Conservation (phyloP, 306 rosid species). For the Rosa rugosa region DNA sequence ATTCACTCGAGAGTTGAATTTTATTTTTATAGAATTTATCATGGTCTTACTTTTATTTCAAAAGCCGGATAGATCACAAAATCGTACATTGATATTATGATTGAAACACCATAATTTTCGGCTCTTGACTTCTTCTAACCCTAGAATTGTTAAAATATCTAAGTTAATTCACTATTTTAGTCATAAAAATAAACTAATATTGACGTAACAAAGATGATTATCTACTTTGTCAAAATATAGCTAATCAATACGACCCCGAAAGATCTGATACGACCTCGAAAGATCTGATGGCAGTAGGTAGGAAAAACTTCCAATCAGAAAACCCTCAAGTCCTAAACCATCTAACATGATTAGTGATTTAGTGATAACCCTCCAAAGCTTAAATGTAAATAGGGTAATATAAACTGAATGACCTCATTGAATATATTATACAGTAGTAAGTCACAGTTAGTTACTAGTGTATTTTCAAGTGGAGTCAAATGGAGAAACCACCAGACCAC, state of each 20-base stretch:
- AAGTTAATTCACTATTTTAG: not conserved
- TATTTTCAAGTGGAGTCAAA: not conserved
- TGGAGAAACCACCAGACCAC: constrained; percentile 7
- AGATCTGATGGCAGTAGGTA: not conserved
- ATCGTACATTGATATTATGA: too few species aligned
- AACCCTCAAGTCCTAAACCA: not conserved
- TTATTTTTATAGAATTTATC: too few species aligned
- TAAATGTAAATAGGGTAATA: not conserved
- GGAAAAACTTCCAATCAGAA: not conserved
- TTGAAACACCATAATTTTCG: too few species aligned
- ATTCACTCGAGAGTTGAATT: too few species aligned
- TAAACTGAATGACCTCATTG: not conserved
- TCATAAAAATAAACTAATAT: not conserved
- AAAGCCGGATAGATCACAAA: too few species aligned
- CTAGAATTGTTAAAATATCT: not conserved
- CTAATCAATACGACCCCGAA: not conserved
- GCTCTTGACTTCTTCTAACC: not conserved
- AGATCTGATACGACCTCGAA: not conserved
- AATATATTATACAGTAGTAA: not conserved
- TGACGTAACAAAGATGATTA: too few species aligned
- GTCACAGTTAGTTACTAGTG: not conserved
- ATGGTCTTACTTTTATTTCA: too few species aligned
- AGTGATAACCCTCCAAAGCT: not conserved
- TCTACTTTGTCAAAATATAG: too few species aligned
- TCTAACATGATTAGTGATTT: not conserved